Percentiles rank a stretch among this genome's conserved stretches.
Evolutionary conservation across 352 stramenopile genomes (phyloP).

Genomic region (Salisapilia sapeloensis): DNA sequence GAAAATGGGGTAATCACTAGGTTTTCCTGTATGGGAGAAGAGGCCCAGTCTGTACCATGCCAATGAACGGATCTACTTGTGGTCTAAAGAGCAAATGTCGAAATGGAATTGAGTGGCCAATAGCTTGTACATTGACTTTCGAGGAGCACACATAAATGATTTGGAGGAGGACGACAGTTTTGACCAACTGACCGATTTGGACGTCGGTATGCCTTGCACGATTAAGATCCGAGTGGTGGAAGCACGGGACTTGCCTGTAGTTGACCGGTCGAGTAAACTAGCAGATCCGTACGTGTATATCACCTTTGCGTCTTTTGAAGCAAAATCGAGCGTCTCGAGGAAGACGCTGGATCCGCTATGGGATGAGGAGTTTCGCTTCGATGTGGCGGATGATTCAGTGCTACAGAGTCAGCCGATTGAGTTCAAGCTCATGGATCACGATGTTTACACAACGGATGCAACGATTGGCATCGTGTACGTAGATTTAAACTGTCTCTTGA

Average conservation of each 20-base stretch:
- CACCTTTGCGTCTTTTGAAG: slow-evolving; percentile 73
- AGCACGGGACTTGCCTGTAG: slow-evolving; percentile 73
- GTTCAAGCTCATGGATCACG: slow-evolving; percentile 93
- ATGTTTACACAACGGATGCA: slow-evolving; percentile 87
- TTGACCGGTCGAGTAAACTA: slow-evolving; percentile 72
- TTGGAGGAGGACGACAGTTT: slow-evolving; percentile 1
- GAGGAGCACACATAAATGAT: neutral
- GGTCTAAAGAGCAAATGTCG: slow-evolving; percentile 3
- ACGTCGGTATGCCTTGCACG: slow-evolving; percentile 86
- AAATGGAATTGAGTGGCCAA: neutral
- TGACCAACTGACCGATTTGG: neutral
- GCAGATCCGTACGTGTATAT: slow-evolving; percentile 79
- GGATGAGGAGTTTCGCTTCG: slow-evolving; percentile 97
- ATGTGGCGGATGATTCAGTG: slow-evolving; percentile 95
- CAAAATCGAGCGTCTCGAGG: slow-evolving; percentile 80
- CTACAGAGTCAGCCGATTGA: slow-evolving; percentile 97
- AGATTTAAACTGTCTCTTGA: slow-evolving; percentile 97
- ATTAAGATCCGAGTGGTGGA: slow-evolving; percentile 85
- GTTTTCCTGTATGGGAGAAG: neutral
- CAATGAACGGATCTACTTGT: slow-evolving; percentile 3
- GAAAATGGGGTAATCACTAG: slow-evolving; percentile 3
- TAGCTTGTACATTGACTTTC: slow-evolving; percentile 2
- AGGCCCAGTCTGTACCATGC: slow-evolving; percentile 1
- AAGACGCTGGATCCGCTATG: slow-evolving; percentile 93
- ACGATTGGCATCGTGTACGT: slow-evolving; percentile 96